These are phyloP conservation scores for Botryotinia convoluta DNA, from an alignment of 2,329 filamentous ascomycete genomes.

Conservation along the genomic window DNA sequence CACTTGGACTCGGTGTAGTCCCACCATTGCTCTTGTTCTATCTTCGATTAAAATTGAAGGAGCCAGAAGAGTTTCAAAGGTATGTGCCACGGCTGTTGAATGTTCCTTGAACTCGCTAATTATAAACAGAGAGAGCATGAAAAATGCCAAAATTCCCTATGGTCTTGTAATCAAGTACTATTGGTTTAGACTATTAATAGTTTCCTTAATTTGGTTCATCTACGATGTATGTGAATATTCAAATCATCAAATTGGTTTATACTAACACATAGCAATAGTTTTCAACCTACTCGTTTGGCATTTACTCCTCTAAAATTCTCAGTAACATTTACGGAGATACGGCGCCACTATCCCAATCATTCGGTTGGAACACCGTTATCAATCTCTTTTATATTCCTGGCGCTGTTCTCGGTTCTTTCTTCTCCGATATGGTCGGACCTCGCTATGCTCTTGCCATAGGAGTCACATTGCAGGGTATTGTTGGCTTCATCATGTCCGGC, in stretches of 20 bases:
- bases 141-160: slow-evolving; percentile 52
- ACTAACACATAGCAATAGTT: slow-evolving; percentile 50
- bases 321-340: slow-evolving; percentile 57
- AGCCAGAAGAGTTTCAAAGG: slow-evolving; percentile 71
- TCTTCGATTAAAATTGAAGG: slow-evolving; percentile 69
- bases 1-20: slow-evolving; percentile 74
- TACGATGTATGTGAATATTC: slow-evolving; percentile 57
- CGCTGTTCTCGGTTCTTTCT: slow-evolving; percentile 71
- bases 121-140: slow-evolving; percentile 37
- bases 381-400: slow-evolving; percentile 89
- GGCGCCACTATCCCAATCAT: slow-evolving; percentile 68
- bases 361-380: slow-evolving; percentile 86
- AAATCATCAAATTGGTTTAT: background rate
- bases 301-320: slow-evolving; percentile 78
- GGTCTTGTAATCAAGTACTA: slow-evolving; percentile 62
- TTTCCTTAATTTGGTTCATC: slow-evolving; percentile 79
- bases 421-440: slow-evolving; percentile 77
- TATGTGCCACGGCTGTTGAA: slow-evolving; percentile 12
- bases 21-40: slow-evolving; percentile 71
- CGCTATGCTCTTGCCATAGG: slow-evolving; percentile 70
- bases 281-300: slow-evolving; percentile 77
- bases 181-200: slow-evolving; percentile 66
- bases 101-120: slow-evolving; percentile 13
- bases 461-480: slow-evolving; percentile 67
- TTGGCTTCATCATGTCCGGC: slow-evolving; percentile 88